Percentiles rank a stretch among this genome's conserved stretches.
Conservation (phyloP, 768 basidiomycete genomes). For the Scleroderma citrinum region DNA sequence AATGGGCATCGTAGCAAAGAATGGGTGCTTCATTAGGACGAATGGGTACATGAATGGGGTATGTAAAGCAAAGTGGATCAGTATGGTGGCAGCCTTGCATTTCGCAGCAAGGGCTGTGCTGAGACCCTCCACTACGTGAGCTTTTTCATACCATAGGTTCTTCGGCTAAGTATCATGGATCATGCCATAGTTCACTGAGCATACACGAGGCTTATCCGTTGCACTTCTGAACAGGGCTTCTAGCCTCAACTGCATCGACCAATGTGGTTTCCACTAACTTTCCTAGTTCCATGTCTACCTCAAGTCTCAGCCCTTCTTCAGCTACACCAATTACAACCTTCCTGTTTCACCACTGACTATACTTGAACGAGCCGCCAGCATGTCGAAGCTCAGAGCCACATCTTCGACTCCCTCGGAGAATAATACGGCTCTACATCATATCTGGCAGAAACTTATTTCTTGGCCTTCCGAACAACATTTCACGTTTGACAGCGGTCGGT, state of each 20-base stretch:
- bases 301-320: not conserved
- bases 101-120: slow-evolving; percentile 67
- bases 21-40: slow-evolving; percentile 72
- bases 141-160: not conserved
- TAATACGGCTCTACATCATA: slow-evolving; percentile 80
- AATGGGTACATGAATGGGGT: slow-evolving; percentile 4
- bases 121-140: slow-evolving; percentile 82
- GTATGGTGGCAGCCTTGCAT: slow-evolving; percentile 74
- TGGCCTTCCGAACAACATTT: slow-evolving; percentile 76
- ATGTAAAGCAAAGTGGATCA: slow-evolving; percentile 51
- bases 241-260: slow-evolving; percentile 10
- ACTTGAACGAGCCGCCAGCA: slow-evolving; percentile 85
- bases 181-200: slow-evolving; percentile 69
- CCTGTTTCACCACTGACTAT: slow-evolving; percentile 43
- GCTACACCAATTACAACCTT: not conserved
- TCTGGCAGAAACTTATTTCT: slow-evolving; percentile 77
- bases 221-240: slow-evolving; percentile 69
- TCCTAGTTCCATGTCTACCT: slow-evolving; percentile 19
- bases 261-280: not conserved
- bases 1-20: slow-evolving; percentile 83
- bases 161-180: not conserved
- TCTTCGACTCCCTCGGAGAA: slow-evolving; percentile 83
- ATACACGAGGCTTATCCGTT: slow-evolving; percentile 80
- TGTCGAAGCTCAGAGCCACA: slow-evolving; percentile 88
- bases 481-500: slow-evolving; percentile 76